Percentiles rank a stretch among this genome's conserved stretches.
Conservation (phyloP, 2,329 filamentous ascomycete species). For the Ceratocystis smalleyi region DNA sequence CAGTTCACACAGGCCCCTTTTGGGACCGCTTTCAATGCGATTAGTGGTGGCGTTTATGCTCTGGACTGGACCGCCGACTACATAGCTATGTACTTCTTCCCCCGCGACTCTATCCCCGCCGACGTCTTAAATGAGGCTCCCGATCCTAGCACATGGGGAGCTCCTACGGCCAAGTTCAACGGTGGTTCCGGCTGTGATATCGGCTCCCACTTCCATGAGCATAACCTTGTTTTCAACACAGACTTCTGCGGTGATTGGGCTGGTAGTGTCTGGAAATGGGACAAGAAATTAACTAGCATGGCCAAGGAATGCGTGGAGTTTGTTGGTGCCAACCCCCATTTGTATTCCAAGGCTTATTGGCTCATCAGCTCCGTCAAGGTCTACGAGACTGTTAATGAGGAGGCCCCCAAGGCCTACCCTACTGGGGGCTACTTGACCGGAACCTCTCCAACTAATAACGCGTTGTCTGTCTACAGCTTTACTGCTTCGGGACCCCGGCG, state of each 20-base stretch:
- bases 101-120: conserved; percentile 45
- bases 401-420: too few relatives aligned
- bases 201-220: conserved; percentile 48
- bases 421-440: too few relatives aligned
- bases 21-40: conserved; percentile 55
- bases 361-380: conserved; percentile 56
- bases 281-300: conserved; percentile 41
- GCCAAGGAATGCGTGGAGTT: conserved; percentile 54
- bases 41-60: conserved; percentile 54
- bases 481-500: background rate
- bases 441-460: too few relatives aligned
- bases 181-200: conserved; percentile 56
- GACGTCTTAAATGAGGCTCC: conserved; percentile 47
- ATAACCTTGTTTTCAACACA: conserved; percentile 68
- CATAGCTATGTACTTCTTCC: conserved; percentile 75
- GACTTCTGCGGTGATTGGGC: conserved; percentile 86
- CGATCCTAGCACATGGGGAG: conserved; percentile 52
- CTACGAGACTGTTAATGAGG: conserved; percentile 23
- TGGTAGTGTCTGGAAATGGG: conserved; percentile 46
- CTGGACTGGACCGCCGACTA: conserved; percentile 57
- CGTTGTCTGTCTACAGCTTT: background rate
- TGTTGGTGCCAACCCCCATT: conserved; percentile 53
- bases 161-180: conserved; percentile 51
- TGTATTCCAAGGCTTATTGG: conserved; percentile 64
- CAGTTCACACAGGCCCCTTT: conserved; percentile 39